A percentile compares a stretch with the other conserved stretches of the same genome.
Evolutionary conservation across 495 filamentous ascomycete genomes (phyloP).

Genomic region (Neurospora hispaniola): DNA sequence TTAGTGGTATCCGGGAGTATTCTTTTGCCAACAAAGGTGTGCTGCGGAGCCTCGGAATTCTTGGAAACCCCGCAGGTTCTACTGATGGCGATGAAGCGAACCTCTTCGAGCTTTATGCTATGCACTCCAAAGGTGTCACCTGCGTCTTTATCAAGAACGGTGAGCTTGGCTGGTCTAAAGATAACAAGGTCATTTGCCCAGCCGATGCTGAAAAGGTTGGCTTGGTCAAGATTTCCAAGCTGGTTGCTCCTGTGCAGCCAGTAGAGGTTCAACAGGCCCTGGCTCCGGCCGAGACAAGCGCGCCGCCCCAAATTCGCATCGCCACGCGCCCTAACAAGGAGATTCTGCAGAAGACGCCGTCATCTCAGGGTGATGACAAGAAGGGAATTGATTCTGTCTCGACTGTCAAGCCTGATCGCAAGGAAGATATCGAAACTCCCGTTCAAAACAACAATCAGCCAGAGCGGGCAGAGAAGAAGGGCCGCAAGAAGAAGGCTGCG

Average conservation of each 20-base stretch:
- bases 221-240: slow-evolving; percentile 39
- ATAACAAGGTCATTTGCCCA: slow-evolving; percentile 70
- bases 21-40: slow-evolving; percentile 82
- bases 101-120: slow-evolving; percentile 89
- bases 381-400: slow-evolving; percentile 15
- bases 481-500: slow-evolving; percentile 36
- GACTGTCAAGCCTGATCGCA: slow-evolving; percentile 29
- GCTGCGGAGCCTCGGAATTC: slow-evolving; percentile 79
- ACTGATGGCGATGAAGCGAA: slow-evolving; percentile 45
- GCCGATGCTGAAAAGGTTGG: slow-evolving; percentile 63
- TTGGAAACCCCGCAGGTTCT: slow-evolving; percentile 48
- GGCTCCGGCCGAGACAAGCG: slow-evolving; percentile 2
- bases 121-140: slow-evolving; percentile 93
- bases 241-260: slow-evolving; percentile 27
- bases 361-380: slow-evolving; percentile 21
- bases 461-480: slow-evolving; percentile 37
- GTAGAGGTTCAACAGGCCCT: slow-evolving; percentile 18
- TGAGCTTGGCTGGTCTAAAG: slow-evolving; percentile 79
- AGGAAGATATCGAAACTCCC: slow-evolving; percentile 30
- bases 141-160: slow-evolving; percentile 72
- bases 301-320: slow-evolving; percentile 25
- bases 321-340: slow-evolving; percentile 32
- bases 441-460: slow-evolving; percentile 17
- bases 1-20: slow-evolving; percentile 91
- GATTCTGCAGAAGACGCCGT: slow-evolving; percentile 20